Evolutionary conservation across 1,139 yeast genomes (phyloP), one percentile per base, ranked within the genome.

Genomic region (Pichia sp.): DNA sequence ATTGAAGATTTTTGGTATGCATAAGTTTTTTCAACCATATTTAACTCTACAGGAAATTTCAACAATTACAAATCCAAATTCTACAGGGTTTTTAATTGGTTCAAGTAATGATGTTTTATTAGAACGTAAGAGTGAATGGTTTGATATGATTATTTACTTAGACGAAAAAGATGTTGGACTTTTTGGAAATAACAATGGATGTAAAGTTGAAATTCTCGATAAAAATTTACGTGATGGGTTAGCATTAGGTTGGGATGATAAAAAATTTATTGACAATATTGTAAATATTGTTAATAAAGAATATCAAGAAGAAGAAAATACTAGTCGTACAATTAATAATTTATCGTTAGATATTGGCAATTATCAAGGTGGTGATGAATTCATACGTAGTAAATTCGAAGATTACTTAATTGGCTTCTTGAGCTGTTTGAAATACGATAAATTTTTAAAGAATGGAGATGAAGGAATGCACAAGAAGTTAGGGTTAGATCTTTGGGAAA

Each of bases 11-110:
- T 93, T 93, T 70, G 89, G 90, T 13, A 80, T 83, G 60, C 95
- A 95, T 42, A 89, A 96, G 3, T 77, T 91, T 58, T 91, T 95
- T 76, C 86, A 87, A 59, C 98, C 99, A 0, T 93, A 91, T 67
- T 78, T 91, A 27, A 96, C 99, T 0, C 72, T 93, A 50, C 99
- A 91, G 67, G 98, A 91, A 65, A 72, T 93, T 53, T 86, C 85
- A 52, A 91, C 87, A 60, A 73, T 93, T 51, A 75, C 74, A 41
- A 75, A 78, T 34, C 72, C 75, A 1, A 79, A 75, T 45, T 77
- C 91, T 0, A 73, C 76, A 51, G 83, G 82, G 64, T 93, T 82
- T 60, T 73, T 89, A 70, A 79, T 89, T 51, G 99, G 99, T 0
- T 85, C 96, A 48, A 90, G 98, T 11, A 93, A 93, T 67, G 81